Conservation (phyloP, 2,329 filamentous ascomycete genomes). For the Fusarium gaditjirri region DNA sequence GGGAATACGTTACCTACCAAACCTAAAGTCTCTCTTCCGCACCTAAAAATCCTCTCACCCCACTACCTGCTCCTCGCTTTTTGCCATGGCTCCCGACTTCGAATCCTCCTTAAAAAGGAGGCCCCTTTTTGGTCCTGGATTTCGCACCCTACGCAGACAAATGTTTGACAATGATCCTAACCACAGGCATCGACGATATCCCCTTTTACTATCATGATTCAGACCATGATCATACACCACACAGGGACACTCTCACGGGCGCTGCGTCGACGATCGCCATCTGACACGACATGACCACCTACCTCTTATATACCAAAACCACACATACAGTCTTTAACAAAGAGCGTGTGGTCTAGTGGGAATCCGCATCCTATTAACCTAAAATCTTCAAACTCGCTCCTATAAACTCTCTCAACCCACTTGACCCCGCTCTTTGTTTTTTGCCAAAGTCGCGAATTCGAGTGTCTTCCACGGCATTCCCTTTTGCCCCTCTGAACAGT, state of each 20-base stretch:
- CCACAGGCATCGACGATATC: too few species aligned
- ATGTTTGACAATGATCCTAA: not conserved
- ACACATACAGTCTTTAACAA: not conserved
- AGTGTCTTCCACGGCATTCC: not conserved
- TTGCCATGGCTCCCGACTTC: not conserved
- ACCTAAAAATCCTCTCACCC: not conserved
- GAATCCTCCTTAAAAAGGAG: not conserved
- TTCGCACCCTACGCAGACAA: not conserved
- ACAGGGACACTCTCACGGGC: too few species aligned
- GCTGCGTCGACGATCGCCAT: too few species aligned
- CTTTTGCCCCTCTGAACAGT: not conserved
- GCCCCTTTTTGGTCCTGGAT: not conserved
- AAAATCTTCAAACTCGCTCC: not conserved
- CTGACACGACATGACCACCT: not conserved
- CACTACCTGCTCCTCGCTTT: not conserved
- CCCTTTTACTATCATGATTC: too few species aligned
- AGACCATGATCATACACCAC: too few species aligned
- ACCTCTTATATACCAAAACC: not conserved
- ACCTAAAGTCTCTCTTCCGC: not conserved
- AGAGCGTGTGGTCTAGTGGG: slow-evolving; percentile 7
- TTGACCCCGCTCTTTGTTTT: not conserved
- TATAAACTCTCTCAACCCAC: not conserved
- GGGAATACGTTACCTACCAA: not conserved
- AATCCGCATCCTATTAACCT: slow-evolving; percentile 3
- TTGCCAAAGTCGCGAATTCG: not conserved